Conservation (phyloP, 1,284 basidiomycete species). For the Somion occarium region DNA sequence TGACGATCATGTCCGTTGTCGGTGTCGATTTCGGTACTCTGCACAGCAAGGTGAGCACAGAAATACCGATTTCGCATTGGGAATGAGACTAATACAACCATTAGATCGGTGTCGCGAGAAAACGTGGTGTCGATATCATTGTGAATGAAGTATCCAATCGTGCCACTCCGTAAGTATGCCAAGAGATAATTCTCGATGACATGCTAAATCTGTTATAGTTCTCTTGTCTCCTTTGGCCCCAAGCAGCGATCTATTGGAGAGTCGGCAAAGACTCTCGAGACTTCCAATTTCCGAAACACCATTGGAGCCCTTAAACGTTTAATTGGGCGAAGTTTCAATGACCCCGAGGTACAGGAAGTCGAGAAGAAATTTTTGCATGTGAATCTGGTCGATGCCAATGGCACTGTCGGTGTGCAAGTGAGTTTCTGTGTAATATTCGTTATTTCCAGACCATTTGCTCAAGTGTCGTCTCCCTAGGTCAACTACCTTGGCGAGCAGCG, state of each 20-base stretch:
- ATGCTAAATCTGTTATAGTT: conserved; percentile 42
- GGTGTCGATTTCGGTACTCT: conserved; percentile 90
- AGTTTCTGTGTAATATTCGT: conserved; percentile 19
- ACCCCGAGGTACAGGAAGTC: conserved; percentile 73
- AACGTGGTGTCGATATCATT: conserved; percentile 94
- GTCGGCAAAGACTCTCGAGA: conserved; percentile 92
- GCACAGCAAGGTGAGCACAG: conserved; percentile 66
- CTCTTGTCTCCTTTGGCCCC: conserved; percentile 87
- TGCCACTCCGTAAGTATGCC: conserved; percentile 73
- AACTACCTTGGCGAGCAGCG: conserved; percentile 80
- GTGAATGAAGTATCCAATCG: conserved; percentile 95
- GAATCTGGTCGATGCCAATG: conserved; percentile 75
- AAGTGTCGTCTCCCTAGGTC: conserved; percentile 48
- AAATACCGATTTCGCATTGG: conserved; percentile 13
- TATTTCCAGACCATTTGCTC: neutral
- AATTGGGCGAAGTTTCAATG: conserved; percentile 71
- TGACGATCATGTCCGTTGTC: conserved; percentile 72
- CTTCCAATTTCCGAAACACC: conserved; percentile 96
- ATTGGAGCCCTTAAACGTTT: conserved; percentile 88
- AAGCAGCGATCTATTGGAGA: conserved; percentile 90
- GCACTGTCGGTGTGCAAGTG: conserved; percentile 81
- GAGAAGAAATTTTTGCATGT: conserved; percentile 92
- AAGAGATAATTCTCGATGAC: no score
- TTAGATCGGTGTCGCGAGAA: conserved; percentile 89
- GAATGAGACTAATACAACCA: conserved; percentile 11